phyloP scores from a whole-genome alignment of 495 filamentous ascomycete species.

The Neurospora cerealis region DNA sequence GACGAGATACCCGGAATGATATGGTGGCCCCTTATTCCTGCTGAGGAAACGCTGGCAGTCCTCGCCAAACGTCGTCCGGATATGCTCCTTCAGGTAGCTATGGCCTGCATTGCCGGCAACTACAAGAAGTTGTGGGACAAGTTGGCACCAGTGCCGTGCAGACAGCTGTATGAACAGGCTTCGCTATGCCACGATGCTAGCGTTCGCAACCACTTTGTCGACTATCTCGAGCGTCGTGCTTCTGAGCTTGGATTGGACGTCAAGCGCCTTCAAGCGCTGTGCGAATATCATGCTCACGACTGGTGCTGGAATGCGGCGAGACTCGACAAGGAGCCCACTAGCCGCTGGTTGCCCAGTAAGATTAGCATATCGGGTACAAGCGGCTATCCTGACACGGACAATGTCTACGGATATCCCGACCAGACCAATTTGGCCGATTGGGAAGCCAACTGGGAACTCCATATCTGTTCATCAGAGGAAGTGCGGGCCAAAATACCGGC shows the following conservation, averaged over 20 bases:
- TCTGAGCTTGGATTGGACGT: not conserved
- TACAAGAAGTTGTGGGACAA: not conserved
- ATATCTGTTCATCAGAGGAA: not conserved
- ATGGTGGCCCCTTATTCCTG: not conserved
- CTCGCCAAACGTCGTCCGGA: not conserved
- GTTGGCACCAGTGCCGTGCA: not conserved
- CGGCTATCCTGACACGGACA: not conserved
- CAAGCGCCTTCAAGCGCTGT: accelerated
- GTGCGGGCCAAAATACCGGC: not conserved
- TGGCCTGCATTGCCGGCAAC: not conserved
- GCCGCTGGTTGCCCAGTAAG: not conserved
- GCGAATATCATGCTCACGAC: not conserved
- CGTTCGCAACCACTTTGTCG: not conserved
- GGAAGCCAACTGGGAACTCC: not conserved
- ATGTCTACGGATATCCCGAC: not conserved
- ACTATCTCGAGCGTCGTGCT: not conserved
- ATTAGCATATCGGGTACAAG: not conserved
- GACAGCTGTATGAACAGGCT: not conserved
- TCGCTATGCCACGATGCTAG: not conserved
- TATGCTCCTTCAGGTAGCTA: not conserved
- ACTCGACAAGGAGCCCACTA: not conserved
- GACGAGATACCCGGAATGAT: not conserved
- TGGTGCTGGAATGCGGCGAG: not conserved
- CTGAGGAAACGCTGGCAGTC: not conserved
- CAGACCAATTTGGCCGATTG: not conserved